Evolutionary conservation across 106 monocot species (phyloP).

Genomic region (Agapanthus africanus): DNA sequence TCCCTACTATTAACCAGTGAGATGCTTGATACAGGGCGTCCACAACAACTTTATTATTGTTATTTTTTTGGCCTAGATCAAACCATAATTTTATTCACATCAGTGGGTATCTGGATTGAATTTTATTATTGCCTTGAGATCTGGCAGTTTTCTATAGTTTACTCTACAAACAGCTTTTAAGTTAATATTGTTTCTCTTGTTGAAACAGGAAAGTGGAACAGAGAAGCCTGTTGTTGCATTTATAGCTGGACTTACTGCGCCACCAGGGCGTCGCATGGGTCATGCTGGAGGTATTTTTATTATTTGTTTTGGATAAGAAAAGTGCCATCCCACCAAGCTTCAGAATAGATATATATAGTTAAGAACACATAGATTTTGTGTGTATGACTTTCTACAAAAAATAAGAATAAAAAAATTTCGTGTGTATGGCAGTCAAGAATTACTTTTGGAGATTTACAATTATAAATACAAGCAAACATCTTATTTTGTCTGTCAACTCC

Average conservation of each 20-base stretch:
- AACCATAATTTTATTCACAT: not conserved
- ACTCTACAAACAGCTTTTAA: not conserved
- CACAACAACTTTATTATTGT: too few relatives aligned
- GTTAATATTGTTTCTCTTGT: not conserved
- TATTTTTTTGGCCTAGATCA: not conserved
- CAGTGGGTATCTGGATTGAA: not conserved
- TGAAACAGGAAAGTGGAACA: slow-evolving; percentile 61
- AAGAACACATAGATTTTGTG: not conserved
- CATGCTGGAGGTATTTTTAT: slow-evolving; percentile 75
- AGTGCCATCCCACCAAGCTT: too few relatives aligned
- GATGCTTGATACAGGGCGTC: too few relatives aligned
- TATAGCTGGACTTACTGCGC: slow-evolving; percentile 93
- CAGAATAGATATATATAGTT: not conserved
- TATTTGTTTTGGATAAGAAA: not conserved
- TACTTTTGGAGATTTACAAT: not conserved
- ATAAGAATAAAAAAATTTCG: too few relatives aligned
- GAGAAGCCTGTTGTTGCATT: slow-evolving; percentile 87
- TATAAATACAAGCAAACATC: not conserved
- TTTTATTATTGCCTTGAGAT: not conserved
- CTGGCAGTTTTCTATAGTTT: not conserved
- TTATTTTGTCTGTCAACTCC: not conserved
- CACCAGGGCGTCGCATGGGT: slow-evolving; percentile 92
- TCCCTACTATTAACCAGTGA: too few relatives aligned
- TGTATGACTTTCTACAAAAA: not conserved
- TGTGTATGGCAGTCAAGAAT: not conserved